Evolutionary conservation across 768 basidiomycete species (phyloP).

Genomic region (Punctularia strigosozonata): DNA sequence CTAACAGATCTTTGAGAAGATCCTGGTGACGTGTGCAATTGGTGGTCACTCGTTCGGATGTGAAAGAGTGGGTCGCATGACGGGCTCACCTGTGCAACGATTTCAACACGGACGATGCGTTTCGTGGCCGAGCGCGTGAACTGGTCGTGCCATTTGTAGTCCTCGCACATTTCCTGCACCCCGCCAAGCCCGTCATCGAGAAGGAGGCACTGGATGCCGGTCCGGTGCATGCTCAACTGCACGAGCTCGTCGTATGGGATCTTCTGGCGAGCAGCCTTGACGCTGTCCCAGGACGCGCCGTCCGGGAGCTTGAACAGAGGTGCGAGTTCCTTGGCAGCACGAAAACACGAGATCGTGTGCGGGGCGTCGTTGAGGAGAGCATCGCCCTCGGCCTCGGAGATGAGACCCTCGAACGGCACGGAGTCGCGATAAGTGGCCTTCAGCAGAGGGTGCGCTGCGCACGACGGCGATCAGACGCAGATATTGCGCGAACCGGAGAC

Average conservation of each 20-base stretch:
- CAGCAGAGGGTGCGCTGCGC: conserved; percentile 66
- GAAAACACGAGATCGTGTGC: conserved; percentile 46
- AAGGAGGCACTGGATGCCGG: conserved; percentile 56
- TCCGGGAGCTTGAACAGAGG: conserved; percentile 32
- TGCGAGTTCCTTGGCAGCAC: conserved; percentile 44
- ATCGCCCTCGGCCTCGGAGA: conserved; percentile 50
- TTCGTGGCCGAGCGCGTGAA: conserved; percentile 41
- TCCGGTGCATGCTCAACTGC: conserved; percentile 35
- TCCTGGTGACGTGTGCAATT: conserved; percentile 10
- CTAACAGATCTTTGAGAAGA: conserved; percentile 14
- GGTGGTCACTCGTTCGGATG: too few relatives aligned
- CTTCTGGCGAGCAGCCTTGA: conserved; percentile 34
- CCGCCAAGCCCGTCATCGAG: conserved; percentile 64
- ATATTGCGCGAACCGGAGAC: too few relatives aligned
- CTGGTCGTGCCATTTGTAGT: conserved; percentile 49
- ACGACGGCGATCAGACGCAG: too few relatives aligned
- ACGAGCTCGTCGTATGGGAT: conserved; percentile 49
- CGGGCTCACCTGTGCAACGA: conserved; percentile 53
- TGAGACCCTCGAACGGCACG: conserved; percentile 49
- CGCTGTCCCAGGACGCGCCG: conserved; percentile 39
- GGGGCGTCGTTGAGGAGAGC: conserved; percentile 38
- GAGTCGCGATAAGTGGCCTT: conserved; percentile 27
- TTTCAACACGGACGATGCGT: conserved; percentile 59
- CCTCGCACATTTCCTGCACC: conserved; percentile 32
- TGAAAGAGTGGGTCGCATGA: conserved; percentile 2